phyloP scores from a whole-genome alignment of 2,329 filamentous ascomycete species.

The Chlorencoelia australis region DNA sequence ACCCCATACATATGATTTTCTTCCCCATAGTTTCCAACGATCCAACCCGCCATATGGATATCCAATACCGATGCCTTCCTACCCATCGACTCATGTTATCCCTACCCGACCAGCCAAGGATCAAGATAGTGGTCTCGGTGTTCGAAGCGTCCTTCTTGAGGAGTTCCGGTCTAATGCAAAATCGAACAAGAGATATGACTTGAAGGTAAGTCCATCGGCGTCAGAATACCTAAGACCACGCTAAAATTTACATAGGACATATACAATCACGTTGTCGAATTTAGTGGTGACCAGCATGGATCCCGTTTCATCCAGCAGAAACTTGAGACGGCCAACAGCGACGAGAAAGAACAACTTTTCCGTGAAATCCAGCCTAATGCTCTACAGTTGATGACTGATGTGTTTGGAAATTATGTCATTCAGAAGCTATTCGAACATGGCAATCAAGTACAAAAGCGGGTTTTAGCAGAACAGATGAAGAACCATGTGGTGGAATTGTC shows the following conservation, averaged over 20 bases:
- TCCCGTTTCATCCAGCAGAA: constrained; percentile 94
- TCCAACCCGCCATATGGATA: constrained; percentile 28
- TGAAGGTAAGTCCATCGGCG: constrained; percentile 46
- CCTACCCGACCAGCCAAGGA: constrained; percentile 25
- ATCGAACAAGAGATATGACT: constrained; percentile 62
- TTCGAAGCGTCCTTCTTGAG: constrained; percentile 64
- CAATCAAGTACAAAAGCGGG: constrained; percentile 84
- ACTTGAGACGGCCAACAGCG: constrained; percentile 84
- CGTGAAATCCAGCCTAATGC: constrained; percentile 76
- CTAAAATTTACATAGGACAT: constrained; percentile 52
- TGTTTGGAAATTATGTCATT: constrained; percentile 97
- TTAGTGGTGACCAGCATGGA: constrained; percentile 90
- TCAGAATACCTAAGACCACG: background rate
- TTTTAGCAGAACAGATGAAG: constrained; percentile 78
- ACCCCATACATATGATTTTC: constrained; percentile 31
- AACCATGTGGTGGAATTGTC: constrained; percentile 73
- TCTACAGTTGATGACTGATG: constrained; percentile 84
- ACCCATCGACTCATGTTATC: constrained; percentile 15
- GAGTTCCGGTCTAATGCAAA: constrained; percentile 72
- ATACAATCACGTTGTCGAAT: constrained; percentile 79
- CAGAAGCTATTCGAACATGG: constrained; percentile 97
- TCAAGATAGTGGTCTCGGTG: constrained; percentile 34
- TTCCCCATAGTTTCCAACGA: constrained; percentile 27
- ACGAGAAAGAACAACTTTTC: constrained; percentile 89
- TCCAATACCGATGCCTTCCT: constrained; percentile 23